phyloP scores from a whole-genome alignment of 1,139 yeast species.

The Candida sp. region DNA sequence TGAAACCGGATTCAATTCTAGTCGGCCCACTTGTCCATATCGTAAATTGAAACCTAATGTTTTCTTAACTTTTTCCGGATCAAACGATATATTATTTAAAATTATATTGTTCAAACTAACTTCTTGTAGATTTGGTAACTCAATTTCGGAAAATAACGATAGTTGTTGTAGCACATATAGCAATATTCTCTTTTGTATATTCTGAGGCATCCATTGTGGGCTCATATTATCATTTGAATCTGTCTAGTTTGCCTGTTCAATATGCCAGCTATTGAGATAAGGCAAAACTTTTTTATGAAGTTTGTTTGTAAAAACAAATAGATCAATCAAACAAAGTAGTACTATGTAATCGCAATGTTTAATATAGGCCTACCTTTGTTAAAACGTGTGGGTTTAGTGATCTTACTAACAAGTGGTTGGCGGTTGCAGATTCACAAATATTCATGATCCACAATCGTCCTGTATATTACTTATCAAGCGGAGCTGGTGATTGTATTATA shows the following conservation, averaged over 20 bases:
- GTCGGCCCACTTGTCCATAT: constrained; percentile 55
- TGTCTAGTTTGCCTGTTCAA: neutral
- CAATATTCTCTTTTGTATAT: constrained; percentile 75
- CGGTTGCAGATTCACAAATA: too few relatives aligned
- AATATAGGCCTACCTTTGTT: too few relatives aligned
- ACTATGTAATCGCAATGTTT: too few relatives aligned
- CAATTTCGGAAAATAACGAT: constrained; percentile 79
- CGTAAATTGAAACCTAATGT: constrained; percentile 67
- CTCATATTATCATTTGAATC: constrained; percentile 32
- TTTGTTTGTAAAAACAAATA: too few relatives aligned
- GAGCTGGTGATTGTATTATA: too few relatives aligned
- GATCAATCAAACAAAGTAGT: neutral
- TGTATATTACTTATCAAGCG: constrained; percentile 1
- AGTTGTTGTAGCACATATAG: constrained; percentile 79
- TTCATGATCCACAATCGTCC: neutral
- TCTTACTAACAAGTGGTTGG: too few relatives aligned
- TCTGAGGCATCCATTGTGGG: constrained; percentile 80
- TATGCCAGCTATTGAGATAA: neutral
- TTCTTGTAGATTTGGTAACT: constrained; percentile 71
- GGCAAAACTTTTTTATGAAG: too few relatives aligned
- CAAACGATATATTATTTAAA: constrained; percentile 63
- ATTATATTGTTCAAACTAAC: constrained; percentile 60
- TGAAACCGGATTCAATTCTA: constrained; percentile 34
- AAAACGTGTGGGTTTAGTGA: too few relatives aligned
- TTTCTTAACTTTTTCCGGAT: constrained; percentile 63